Percentiles rank a stretch among this genome's conserved stretches.
phyloP scores from a whole-genome alignment of 73 alveolate genomes.

The Blepharisma japonicum region DNA sequence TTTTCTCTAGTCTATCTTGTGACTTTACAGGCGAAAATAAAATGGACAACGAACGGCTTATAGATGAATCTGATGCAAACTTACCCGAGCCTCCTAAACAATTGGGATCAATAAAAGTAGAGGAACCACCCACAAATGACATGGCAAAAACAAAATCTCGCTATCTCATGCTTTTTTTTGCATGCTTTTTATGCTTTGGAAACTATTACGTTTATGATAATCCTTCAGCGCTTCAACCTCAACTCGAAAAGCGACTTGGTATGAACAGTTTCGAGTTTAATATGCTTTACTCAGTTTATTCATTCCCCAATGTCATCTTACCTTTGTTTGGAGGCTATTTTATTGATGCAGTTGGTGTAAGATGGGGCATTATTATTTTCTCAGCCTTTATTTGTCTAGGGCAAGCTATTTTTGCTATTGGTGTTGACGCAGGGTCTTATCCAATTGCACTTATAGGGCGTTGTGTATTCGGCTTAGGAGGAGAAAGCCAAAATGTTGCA shows the following conservation, averaged over 20 bases:
- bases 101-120: too few relatives aligned
- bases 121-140: too few relatives aligned
- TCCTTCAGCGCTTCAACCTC: constrained; percentile 49
- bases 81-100: too few relatives aligned
- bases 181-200: constrained; percentile 54
- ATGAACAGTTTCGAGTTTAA: constrained; percentile 27
- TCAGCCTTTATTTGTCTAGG: constrained; percentile 51
- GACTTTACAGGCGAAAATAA: too few relatives aligned
- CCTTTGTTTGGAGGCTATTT: constrained; percentile 88
- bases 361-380: constrained; percentile 39
- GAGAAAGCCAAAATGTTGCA: constrained; percentile 76
- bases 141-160: too few relatives aligned
- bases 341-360: constrained; percentile 52
- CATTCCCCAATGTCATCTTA: constrained; percentile 77
- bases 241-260: constrained; percentile 34
- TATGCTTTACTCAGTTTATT: constrained; percentile 79
- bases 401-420: constrained; percentile 69
- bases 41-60: too few relatives aligned
- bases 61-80: too few relatives aligned
- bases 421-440: constrained; percentile 57
- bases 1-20: too few relatives aligned
- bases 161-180: constrained; percentile 16
- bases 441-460: constrained; percentile 83
- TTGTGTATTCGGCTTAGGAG: constrained; percentile 90
- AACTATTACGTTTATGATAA: constrained; percentile 48